phyloP scores from a whole-genome alignment of 1,284 basidiomycete genomes.

The Thelephora terrestris region DNA sequence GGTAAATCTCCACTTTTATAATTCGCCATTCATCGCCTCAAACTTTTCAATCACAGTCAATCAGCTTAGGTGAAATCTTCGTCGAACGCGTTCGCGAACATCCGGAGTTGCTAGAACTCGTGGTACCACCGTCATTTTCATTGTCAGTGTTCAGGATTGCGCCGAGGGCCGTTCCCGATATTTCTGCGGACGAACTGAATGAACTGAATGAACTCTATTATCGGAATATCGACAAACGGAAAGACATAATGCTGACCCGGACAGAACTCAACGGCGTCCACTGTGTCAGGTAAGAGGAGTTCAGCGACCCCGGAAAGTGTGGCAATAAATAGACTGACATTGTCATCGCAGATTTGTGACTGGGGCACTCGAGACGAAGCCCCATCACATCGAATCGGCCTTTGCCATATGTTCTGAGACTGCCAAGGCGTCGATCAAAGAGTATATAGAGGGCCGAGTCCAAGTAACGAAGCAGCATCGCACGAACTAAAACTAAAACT shows the following conservation, averaged over 20 bases:
- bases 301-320: not conserved
- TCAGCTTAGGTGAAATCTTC: slow-evolving; percentile 53
- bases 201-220: slow-evolving; percentile 58
- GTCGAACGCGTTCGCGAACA: slow-evolving; percentile 44
- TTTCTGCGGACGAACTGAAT: slow-evolving; percentile 38
- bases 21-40: not conserved
- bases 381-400: slow-evolving; percentile 52
- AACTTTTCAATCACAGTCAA: slow-evolving; percentile 35
- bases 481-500: no score
- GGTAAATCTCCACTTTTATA: slow-evolving; percentile 26
- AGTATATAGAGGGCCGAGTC: no score
- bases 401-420: slow-evolving; percentile 47
- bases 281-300: slow-evolving; percentile 41
- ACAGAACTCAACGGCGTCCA: slow-evolving; percentile 62
- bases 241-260: slow-evolving; percentile 69
- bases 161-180: slow-evolving; percentile 4
- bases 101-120: slow-evolving; percentile 22
- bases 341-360: slow-evolving; percentile 39
- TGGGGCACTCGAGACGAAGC: slow-evolving; percentile 57
- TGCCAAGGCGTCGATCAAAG: slow-evolving; percentile 29
- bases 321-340: not conserved
- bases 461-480: no score
- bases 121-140: slow-evolving; percentile 25
- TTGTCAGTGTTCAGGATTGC: slow-evolving; percentile 71
- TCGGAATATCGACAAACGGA: slow-evolving; percentile 42